Conservation (phyloP, 2,329 filamentous ascomycete species). For the Epichloe bromicola region DNA sequence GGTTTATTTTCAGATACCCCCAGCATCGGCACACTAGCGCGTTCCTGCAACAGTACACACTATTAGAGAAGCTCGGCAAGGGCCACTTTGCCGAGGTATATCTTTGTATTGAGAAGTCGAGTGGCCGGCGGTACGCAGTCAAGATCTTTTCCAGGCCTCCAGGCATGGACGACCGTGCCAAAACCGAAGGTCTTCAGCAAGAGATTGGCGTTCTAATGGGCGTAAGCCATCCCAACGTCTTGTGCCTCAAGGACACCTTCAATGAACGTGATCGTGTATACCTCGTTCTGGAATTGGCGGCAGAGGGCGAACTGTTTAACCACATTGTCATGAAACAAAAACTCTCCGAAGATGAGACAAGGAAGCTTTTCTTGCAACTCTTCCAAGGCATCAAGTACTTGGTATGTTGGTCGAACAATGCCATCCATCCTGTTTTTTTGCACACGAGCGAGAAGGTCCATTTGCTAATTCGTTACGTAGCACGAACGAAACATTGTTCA, state of each 20-base stretch:
- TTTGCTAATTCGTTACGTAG: constrained; percentile 31
- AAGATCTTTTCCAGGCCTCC: constrained; percentile 86
- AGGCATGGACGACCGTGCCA: constrained; percentile 70
- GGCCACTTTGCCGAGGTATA: constrained; percentile 94
- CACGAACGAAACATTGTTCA: constrained; percentile 97
- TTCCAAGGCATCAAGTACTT: constrained; percentile 93
- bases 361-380: constrained; percentile 79
- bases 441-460: not conserved
- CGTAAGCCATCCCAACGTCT: constrained; percentile 85
- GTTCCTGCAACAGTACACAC: constrained; percentile 76
- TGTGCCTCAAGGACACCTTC: constrained; percentile 91
- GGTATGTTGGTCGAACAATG: constrained; percentile 39
- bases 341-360: constrained; percentile 68
- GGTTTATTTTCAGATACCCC: constrained; percentile 88
- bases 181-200: constrained; percentile 77
- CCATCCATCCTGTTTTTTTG: not conserved
- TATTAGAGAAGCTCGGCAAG: constrained; percentile 78
- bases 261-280: constrained; percentile 86
- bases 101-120: constrained; percentile 73
- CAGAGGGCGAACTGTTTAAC: constrained; percentile 93
- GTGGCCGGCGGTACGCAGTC: constrained; percentile 74
- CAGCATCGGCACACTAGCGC: constrained; percentile 57
- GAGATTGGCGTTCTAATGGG: constrained; percentile 95
- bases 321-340: constrained; percentile 86
- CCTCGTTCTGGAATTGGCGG: constrained; percentile 76